Percentiles rank a stretch among this genome's conserved stretches.
phyloP scores from a whole-genome alignment of 768 basidiomycete species.

The Termitomyces sp. region DNA sequence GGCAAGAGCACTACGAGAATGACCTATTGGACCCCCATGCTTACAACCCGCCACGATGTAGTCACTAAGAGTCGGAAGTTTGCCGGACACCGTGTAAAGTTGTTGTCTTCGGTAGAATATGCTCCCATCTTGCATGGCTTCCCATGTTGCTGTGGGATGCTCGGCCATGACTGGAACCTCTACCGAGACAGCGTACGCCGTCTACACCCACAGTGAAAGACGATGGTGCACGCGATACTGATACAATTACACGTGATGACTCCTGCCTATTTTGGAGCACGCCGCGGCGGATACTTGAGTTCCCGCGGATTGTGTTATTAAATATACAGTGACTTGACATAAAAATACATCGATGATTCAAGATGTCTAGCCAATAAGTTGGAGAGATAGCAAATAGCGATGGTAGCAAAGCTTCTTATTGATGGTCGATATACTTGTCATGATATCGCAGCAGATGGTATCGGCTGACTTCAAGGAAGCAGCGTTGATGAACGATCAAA shows the following conservation, averaged over 20 bases:
- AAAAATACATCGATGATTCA: too few species aligned
- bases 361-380: too few species aligned
- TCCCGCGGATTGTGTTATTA: too few species aligned
- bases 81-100: slow-evolving; percentile 78
- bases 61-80: slow-evolving; percentile 73
- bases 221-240: too few species aligned
- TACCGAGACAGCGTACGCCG: background rate
- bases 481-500: background rate
- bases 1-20: slow-evolving; percentile 15
- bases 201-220: too few species aligned
- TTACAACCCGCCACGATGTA: slow-evolving; percentile 78
- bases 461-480: background rate
- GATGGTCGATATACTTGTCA: too few species aligned
- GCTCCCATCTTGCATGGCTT: slow-evolving; percentile 82
- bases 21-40: slow-evolving; percentile 89
- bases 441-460: background rate
- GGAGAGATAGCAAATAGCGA: background rate
- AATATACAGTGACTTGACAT: too few species aligned
- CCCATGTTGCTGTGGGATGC: slow-evolving; percentile 84
- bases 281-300: too few species aligned
- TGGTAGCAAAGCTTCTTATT: background rate
- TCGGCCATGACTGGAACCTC: slow-evolving; percentile 37
- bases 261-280: too few species aligned
- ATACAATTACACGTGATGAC: slow-evolving; percentile 41
- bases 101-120: slow-evolving; percentile 88